phyloP scores from a whole-genome alignment of 148 eudicot species.

The Linanthus parryae region DNA sequence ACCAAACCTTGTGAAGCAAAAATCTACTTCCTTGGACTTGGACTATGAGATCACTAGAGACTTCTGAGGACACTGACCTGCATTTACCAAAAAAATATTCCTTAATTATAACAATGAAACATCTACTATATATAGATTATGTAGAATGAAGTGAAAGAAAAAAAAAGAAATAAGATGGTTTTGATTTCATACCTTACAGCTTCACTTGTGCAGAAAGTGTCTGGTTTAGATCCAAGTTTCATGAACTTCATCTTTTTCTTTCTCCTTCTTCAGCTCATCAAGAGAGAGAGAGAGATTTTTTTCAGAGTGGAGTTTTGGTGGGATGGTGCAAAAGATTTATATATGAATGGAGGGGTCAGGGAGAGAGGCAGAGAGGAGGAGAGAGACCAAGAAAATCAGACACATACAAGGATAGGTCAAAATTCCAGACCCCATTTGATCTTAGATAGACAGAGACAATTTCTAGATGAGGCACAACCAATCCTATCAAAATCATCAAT shows the following conservation, averaged over 20 bases:
- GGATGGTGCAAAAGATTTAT: neutral
- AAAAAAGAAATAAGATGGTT: neutral
- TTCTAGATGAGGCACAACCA: neutral
- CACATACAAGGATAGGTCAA: slow-evolving; percentile 25
- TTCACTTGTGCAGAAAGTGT: slow-evolving; percentile 76
- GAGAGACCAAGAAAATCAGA: too few relatives aligned
- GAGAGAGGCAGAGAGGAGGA: slow-evolving; percentile 23
- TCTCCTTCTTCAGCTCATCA: neutral
- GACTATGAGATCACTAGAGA: slow-evolving; percentile 80
- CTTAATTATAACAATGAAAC: neutral
- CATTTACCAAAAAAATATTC: slow-evolving; percentile 7
- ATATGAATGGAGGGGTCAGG: slow-evolving; percentile 1
- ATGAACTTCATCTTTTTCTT: slow-evolving; percentile 79
- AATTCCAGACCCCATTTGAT: slow-evolving; percentile 31
- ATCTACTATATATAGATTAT: neutral
- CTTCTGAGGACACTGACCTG: slow-evolving; percentile 90
- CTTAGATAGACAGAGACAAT: neutral
- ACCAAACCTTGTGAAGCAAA: slow-evolving; percentile 83
- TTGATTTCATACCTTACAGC: slow-evolving; percentile 53
- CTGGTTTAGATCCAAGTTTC: slow-evolving; percentile 94
- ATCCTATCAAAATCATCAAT: slow-evolving; percentile 25
- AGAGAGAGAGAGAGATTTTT: neutral
- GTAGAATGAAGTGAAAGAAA: neutral
- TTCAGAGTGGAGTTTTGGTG: neutral
- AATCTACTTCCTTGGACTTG: slow-evolving; percentile 75